Base-by-base conservation (phyloP, 208 protist species). In the Balamuthia mandrillaris region DNA sequence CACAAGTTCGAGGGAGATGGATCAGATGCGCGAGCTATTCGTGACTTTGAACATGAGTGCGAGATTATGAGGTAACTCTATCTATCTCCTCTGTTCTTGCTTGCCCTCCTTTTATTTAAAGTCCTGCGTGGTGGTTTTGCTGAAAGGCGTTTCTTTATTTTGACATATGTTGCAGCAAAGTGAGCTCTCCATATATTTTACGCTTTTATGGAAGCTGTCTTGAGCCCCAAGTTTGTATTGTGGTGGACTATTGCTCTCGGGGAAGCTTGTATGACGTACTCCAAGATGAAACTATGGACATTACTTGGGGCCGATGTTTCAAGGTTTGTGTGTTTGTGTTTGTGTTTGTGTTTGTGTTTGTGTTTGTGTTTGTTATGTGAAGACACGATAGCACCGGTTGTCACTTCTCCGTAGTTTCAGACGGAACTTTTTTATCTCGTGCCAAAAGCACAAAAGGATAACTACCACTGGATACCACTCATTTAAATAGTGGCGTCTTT, bases 1-100 rank as follows among this genome's bases (percentile, higher is more conserved):
- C 52, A 21, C 52, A 7, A 37, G 37, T 33, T 31, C 27, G 60
- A 66, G 4, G 60, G 60, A 0, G 42, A 74, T 37, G 65, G 51
- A 14, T 52, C 51, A 44, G 65, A 74, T 44, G 65, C 65, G 27
- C 45, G 51, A n/a, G 41, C 45, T 37, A 14, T 74, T 27, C n/a
- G 65, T 35, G 65, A 74, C 39, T 74, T 74, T 51, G 65, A 74
- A 44, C 45, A 74, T 31, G 65, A 74, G 5, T 74, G 65, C n/a
- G 65, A 74, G 41, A 74, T 74, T 44, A 74, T 66, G 60, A 66
- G 60, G 60, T 66, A 7, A 6, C 0, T 27, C 52, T 4, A 18
- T 31, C 56, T 63, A 24, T 7, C 56, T 29, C 14, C 35, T 29
- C 18, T 33, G 3, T 31, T 33, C 56, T 21, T 31, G 14, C 21